phyloP scores from a whole-genome alignment of 805 yeast genomes.

The Ogataea parapolymorpha region DNA sequence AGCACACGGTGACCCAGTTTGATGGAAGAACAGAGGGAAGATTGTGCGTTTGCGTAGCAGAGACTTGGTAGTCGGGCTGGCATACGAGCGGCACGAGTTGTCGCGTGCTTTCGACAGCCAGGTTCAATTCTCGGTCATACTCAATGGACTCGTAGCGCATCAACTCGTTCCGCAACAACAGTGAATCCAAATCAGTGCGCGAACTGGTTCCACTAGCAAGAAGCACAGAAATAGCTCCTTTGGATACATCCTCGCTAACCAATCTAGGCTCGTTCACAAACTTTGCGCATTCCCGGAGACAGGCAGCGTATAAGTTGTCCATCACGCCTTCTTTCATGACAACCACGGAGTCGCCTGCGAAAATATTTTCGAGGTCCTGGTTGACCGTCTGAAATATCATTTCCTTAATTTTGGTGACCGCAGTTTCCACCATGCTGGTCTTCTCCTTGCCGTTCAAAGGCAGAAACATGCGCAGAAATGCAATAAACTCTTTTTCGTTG shows the following conservation, averaged over 20 bases:
- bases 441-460: constrained; percentile 7
- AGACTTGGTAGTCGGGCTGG: neutral
- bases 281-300: neutral
- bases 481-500: neutral
- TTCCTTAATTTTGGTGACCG: neutral
- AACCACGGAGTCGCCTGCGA: constrained; percentile 5
- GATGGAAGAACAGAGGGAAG: constrained; percentile 36
- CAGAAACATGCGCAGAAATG: constrained; percentile 5
- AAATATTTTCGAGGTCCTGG: constrained; percentile 2
- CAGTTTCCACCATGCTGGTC: neutral
- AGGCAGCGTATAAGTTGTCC: neutral
- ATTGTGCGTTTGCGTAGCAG: constrained; percentile 9
- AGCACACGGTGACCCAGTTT: constrained; percentile 55
- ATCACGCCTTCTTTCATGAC: neutral
- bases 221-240: constrained; percentile 4
- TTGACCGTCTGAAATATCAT: neutral
- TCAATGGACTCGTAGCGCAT: constrained; percentile 26
- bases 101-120: constrained; percentile 14
- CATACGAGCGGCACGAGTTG: constrained; percentile 12
- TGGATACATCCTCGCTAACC: constrained; percentile 1
- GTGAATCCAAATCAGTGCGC: constrained; percentile 15
- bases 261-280: neutral
- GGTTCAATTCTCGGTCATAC: constrained; percentile 26
- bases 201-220: neutral
- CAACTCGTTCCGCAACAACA: constrained; percentile 19